Evolutionary conservation across 2,329 filamentous ascomycete genomes (phyloP), one percentile per base, ranked within the genome.

Genomic region (Calonectria ilicicola): DNA sequence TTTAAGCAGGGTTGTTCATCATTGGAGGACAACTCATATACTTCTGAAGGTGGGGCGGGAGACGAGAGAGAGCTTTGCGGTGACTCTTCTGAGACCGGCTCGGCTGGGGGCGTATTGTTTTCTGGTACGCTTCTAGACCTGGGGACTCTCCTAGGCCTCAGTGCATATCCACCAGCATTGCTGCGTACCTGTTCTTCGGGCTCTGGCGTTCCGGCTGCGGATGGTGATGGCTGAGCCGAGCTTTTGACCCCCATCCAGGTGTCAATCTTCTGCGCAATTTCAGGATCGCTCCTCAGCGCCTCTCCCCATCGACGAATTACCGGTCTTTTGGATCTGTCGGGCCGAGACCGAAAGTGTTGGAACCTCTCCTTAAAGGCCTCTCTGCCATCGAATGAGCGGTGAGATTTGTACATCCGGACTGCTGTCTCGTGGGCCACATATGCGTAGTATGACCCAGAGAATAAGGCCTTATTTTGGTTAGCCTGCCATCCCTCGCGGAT

Each of bases 341-440:
- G 5, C 27, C n/a, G 27, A n/a, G 38, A 17, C 19, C 35, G 9
- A 14, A 67, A 42, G 7, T 10, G 5, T 14, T 21, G n/a, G n/a
- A 58, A 67, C 12, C n/a, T 12, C 3, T 0, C 3, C 6, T 14
- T 38, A 46, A 58, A 58, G 4, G 27, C 38, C 2, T 1, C 6
- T n/a, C 23, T 29, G 12, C 32, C 7, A 2, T 26, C 3, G 15
- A 35, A 27, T 2, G 8, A 8, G 5, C 9, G 14, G 2, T 67
- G 64, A 6, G 23, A 19, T n/a, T 19, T 46, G 2, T 32, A 2
- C 26, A 62, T 21, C 12, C 40, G 27, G 9, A 21, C 1, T 23
- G 53, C 53, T 10, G 65, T 67, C 21, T 67, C 38, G 42, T 35
- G 23, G 17, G 65, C 65, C 5, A 67, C 51, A 27, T 49, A 67